A percentile compares a stretch with the other conserved stretches of the same genome.
Conservation (phyloP, 2,329 filamentous ascomycete species). For the Aphanoascus verrucosus region DNA sequence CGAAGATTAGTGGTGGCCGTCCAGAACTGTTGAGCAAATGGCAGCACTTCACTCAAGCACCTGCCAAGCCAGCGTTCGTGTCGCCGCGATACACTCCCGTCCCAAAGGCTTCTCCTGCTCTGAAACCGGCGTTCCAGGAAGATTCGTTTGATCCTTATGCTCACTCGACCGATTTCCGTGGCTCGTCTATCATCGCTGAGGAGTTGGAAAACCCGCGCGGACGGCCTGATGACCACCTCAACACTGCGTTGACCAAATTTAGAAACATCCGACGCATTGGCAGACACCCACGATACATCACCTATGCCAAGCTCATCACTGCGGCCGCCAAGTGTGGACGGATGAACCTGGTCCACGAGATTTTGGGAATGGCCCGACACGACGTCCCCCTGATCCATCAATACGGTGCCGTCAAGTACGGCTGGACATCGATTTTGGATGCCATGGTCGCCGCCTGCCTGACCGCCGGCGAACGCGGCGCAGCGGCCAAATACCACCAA, state of each 20-base stretch:
- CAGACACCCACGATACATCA: slow-evolving; percentile 88
- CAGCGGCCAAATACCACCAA: slow-evolving; percentile 80
- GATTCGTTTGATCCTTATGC: slow-evolving; percentile 88
- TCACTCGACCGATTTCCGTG: slow-evolving; percentile 82
- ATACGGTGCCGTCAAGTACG: slow-evolving; percentile 79
- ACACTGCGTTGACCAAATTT: slow-evolving; percentile 72
- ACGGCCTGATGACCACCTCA: slow-evolving; percentile 60
- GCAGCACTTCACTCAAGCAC: slow-evolving; percentile 42
- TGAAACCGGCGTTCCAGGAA: slow-evolving; percentile 54
- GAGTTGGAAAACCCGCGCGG: slow-evolving; percentile 72
- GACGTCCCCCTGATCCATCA: slow-evolving; percentile 79
- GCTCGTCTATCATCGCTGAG: slow-evolving; percentile 81
- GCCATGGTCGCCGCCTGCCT: slow-evolving; percentile 92
- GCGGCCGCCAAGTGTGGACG: slow-evolving; percentile 78
- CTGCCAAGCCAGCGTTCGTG: slow-evolving; percentile 29
- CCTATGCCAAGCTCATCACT: slow-evolving; percentile 88
- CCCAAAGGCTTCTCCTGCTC: slow-evolving; percentile 40
- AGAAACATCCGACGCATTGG: slow-evolving; percentile 88
- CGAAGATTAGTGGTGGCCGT: slow-evolving; percentile 40
- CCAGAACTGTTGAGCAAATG: slow-evolving; percentile 43
- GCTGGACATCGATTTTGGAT: slow-evolving; percentile 93
- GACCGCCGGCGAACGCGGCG: slow-evolving; percentile 64
- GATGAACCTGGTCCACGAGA: slow-evolving; percentile 70
- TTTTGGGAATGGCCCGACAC: slow-evolving; percentile 75
- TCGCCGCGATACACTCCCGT: slow-evolving; percentile 32